Evolutionary conservation across 2,329 filamentous ascomycete species (phyloP), one percentile per base, ranked within the genome.

Genomic region (Chaetomium strumarium): DNA sequence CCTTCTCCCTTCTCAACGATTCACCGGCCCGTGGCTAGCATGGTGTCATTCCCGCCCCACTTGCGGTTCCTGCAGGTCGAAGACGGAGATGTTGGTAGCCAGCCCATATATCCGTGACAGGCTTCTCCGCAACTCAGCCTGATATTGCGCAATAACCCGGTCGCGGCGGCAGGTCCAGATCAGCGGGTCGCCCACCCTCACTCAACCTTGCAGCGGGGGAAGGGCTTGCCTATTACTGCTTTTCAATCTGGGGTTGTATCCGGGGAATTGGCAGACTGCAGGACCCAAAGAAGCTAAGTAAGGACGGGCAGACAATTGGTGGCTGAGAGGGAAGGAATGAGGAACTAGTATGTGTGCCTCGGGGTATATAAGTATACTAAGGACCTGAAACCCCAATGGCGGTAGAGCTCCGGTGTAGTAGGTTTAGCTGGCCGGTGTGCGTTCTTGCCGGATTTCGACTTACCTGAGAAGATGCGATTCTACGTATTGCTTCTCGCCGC

Each of bases 391-490:
- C 24, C 24, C 24, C 24, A 24, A 24, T 4, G 24, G 4, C 24
- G 24, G 24, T 7, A 24, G 24, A 24, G 24, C 24, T 24, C 24
- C 4, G 7, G 24, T 24, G 4, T 4, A 4, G 4, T 7, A 7
- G 24, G 4, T 24, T 24, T 24, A 7, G 24, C 24, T 7, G 7
- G 24, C 7, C 24, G 7, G 24, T 24, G 24, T 24, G 24, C 24
- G n/a, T 24, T 24, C 24, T 24, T 4, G 4, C 24, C 4, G 24
- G 24, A 24, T 7, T 7, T 7, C 24, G 7, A 24, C 24, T 24
- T 7, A 7, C 24, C 4, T 46, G 58, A 53, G 20, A 60, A 56
- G n/a, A 65, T 64, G 63, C 56, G 46, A 54, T 55, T 52, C 38
- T 58, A 56, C 12, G 20, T 46, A 11, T 17, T 56, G 14, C 24